A percentile compares a stretch with the other conserved stretches of the same genome.
These are phyloP conservation scores for Mycosphaerella sp. DNA, from an alignment of 2,329 filamentous ascomycete genomes.

Conservation along the genomic window DNA sequence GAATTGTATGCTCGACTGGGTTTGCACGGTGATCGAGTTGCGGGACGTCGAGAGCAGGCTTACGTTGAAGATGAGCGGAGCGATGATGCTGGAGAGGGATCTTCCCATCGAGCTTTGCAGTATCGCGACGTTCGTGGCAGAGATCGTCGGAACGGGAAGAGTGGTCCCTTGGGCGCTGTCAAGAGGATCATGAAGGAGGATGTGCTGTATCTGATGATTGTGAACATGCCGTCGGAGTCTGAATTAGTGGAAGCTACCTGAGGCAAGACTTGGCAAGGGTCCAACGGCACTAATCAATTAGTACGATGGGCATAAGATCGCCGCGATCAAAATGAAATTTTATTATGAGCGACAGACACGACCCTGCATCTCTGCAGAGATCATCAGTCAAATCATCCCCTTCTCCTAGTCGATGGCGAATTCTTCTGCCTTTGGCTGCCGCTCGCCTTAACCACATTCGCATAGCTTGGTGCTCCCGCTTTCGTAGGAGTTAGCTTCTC, in stretches of 20 bases:
- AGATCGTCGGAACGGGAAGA: slow-evolving; percentile 20
- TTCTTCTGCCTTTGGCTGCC: slow-evolving; percentile 35
- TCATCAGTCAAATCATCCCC: not conserved
- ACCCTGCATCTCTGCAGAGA: not conserved
- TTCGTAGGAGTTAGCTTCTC: slow-evolving; percentile 37
- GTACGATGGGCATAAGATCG: not conserved
- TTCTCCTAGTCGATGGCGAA: slow-evolving; percentile 16
- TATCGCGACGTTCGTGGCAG: not conserved
- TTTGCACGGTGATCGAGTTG: not conserved
- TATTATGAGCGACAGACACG: too few relatives aligned
- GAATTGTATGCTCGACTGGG: slow-evolving; percentile 7
- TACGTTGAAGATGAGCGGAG: not conserved
- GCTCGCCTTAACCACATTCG: slow-evolving; percentile 24
- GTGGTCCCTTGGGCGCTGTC: slow-evolving; percentile 40
- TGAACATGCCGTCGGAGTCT: slow-evolving; percentile 42
- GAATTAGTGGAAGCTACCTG: slow-evolving; percentile 37
- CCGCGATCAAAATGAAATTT: too few relatives aligned
- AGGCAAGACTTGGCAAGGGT: slow-evolving; percentile 18
- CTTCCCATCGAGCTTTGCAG: not conserved
- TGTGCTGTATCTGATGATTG: slow-evolving; percentile 46
- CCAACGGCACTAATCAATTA: not conserved
- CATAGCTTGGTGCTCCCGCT: slow-evolving; percentile 30
- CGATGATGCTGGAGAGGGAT: not conserved
- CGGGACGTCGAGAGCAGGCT: not conserved
- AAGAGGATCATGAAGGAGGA: slow-evolving; percentile 23